Base-by-base conservation (phyloP, 805 yeast species). In the Wickerhamiella dianesei region DNA sequence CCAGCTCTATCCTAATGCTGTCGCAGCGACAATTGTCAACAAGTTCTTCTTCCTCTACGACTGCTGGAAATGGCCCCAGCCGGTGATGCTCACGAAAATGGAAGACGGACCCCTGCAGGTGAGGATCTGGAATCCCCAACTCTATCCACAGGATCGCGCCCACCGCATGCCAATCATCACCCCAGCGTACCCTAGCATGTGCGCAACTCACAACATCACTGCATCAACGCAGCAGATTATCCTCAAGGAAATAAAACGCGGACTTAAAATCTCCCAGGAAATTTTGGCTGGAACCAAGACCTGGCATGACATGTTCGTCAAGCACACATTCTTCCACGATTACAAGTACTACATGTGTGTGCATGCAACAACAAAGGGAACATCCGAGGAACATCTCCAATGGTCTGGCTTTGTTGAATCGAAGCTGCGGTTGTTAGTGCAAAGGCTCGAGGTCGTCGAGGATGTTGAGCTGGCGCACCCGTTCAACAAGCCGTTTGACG, bases 61-160 rank as follows among this genome's bases (percentile, higher is more conserved):
- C 1, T 77, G 85, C 61, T 92, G 98, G 98, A 79, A 77, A 57
- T 92, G 98, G 98, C 98, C 98, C 1, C 96, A 89, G 64, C 98
- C 98, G 0, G 97, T 92, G 1, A 69, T 92, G 36, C 70, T 92
- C 47, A 88, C 86, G 59, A 92, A 79, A 14, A 92, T 92, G 52
- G 98, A 92, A 61, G 97, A 89, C 66, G 97, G 98, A 0, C 97
- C 97, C 0, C 66, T 92, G 41, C 96, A 88, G 56, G 96, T 88
- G 0, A 74, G 95, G 50, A 92, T 92, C 6, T 92, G 98, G 98
- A 92, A 92, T 62, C 98, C 98, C 16, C 75, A 82, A 52, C 65
- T 89, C 3, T 92, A 92, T 60, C 81, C 92, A 1, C 85, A 79
- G 56, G 98, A 92, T 63, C 75, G 94, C 50, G 77, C 77, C 32